These are phyloP conservation scores for Daldinia childiae DNA, from an alignment of 495 filamentous ascomycete genomes.

Conservation along the genomic window DNA sequence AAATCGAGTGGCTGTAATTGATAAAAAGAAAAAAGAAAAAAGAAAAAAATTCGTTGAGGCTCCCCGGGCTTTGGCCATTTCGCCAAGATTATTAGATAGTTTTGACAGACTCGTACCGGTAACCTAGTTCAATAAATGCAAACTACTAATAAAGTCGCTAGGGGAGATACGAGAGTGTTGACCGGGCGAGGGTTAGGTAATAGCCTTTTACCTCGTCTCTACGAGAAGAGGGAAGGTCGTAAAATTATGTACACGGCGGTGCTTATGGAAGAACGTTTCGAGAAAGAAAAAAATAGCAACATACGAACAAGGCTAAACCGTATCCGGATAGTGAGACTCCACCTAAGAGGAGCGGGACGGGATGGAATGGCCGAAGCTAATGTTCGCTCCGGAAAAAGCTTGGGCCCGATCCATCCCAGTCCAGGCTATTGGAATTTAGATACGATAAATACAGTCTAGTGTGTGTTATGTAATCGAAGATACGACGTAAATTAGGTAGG, in stretches of 20 bases:
- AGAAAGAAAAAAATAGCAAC: conserved; percentile 30
- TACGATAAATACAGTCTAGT: neutral
- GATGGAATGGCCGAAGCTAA: neutral
- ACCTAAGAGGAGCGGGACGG: neutral
- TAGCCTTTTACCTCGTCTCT: conserved; percentile 22
- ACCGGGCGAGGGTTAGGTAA: neutral
- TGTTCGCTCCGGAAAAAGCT: neutral
- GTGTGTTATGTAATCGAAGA: neutral
- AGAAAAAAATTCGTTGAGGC: neutral
- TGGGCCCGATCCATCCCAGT: neutral
- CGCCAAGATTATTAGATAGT: conserved; percentile 19
- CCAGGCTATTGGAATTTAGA: neutral
- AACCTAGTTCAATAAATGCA: neutral
- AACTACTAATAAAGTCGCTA: neutral
- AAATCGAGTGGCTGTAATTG: conserved; percentile 16
- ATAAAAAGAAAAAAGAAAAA: no score
- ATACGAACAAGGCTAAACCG: conserved; percentile 4
- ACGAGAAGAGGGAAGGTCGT: conserved; percentile 7
- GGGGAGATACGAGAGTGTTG: neutral
- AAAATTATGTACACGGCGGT: neutral
- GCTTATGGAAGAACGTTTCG: conserved; percentile 23
- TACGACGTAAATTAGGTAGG: no score
- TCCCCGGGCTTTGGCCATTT: neutral
- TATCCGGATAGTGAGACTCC: neutral
- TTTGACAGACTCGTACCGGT: neutral